phyloP scores from a whole-genome alignment of 192 early-diverging fungal species.

The Backusella psychrophila region DNA sequence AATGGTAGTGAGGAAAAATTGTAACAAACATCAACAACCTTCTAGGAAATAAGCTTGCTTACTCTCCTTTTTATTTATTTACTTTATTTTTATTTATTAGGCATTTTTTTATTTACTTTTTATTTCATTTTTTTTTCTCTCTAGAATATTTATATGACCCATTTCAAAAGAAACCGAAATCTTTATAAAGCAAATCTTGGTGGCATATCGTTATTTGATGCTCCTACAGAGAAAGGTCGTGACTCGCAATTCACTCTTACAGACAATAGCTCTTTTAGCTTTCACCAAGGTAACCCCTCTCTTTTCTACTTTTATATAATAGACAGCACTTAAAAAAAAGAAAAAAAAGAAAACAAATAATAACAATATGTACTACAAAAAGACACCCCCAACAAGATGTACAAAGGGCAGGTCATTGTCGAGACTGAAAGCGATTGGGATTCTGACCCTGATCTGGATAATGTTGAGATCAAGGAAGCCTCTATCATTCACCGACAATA shows the following conservation, averaged over 20 bases:
- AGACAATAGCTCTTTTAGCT: neutral
- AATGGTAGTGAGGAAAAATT: slow-evolving; percentile 1
- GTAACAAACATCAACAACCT: neutral
- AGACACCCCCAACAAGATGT: neutral
- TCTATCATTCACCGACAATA: slow-evolving; percentile 3
- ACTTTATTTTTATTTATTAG: neutral
- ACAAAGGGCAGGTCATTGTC: neutral
- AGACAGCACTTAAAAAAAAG: too few relatives aligned
- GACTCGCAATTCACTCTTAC: slow-evolving; percentile 10
- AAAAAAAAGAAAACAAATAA: too few relatives aligned
- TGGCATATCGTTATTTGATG: slow-evolving; percentile 1
- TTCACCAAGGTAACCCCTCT: neutral
- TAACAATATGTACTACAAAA: neutral
- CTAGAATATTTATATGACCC: neutral
- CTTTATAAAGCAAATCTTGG: slow-evolving; percentile 1
- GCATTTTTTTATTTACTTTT: neutral
- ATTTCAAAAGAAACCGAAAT: neutral
- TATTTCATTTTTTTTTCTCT: neutral
- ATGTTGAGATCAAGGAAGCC: slow-evolving; percentile 10
- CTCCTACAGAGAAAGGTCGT: neutral
- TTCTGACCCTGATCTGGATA: slow-evolving; percentile 17
- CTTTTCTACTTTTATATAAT: neutral
- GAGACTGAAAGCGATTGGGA: slow-evolving; percentile 18
- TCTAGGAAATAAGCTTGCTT: slow-evolving; percentile 2
- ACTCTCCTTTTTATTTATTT: neutral